Evolutionary conservation across 2,329 filamentous ascomycete genomes (phyloP), one percentile per base, ranked within the genome.

Genomic region (Cladosporium sphaerospermum): DNA sequence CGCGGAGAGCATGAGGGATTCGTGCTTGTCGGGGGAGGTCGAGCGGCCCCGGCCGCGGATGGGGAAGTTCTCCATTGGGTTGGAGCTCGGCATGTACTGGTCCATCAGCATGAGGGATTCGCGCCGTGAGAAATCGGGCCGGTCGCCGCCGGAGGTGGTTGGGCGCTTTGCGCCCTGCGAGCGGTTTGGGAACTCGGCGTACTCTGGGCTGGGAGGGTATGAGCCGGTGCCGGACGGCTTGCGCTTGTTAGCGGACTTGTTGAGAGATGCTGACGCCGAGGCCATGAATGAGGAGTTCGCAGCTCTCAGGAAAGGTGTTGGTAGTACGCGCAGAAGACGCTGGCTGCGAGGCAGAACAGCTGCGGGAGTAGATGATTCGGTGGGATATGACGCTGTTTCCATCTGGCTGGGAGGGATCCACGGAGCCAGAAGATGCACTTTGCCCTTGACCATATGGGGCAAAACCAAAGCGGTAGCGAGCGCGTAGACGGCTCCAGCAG

Each of bases 271-370:
- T 16, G 48, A 44, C 61, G 60, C 83, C 88, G 57, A 96, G 0
- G 91, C 96, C 84, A 99, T 92, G 72, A 97, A 96, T 55, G 87
- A 91, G 41, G 90, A 93, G 70, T 97, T 99, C 50, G 93, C 93
- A 1, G 91, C 91, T 69, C 91, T 96, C 34, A 99, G 78, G 34
- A 99, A 84, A 0, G 93, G 88, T 0, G 91, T 92, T 0, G 93
- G 93, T 0, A 99, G 77, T 0, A 90, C 89, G 18, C 93, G 84
- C 2, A 99, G 80, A 57, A 99, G 91, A 47, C 89, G 84, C 67
- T 99, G 93, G 1, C 89, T 89, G 5, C 92, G 90, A 3, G 93
- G 93, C 42, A 99, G 85, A 4, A 90, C 88, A 59, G 89, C 91
- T 0, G 85, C 85, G 0, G 91, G 91, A 0, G 88, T 86, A 3